Conservation (phyloP, 1,284 basidiomycete species). For the Vanrija sp. region DNA sequence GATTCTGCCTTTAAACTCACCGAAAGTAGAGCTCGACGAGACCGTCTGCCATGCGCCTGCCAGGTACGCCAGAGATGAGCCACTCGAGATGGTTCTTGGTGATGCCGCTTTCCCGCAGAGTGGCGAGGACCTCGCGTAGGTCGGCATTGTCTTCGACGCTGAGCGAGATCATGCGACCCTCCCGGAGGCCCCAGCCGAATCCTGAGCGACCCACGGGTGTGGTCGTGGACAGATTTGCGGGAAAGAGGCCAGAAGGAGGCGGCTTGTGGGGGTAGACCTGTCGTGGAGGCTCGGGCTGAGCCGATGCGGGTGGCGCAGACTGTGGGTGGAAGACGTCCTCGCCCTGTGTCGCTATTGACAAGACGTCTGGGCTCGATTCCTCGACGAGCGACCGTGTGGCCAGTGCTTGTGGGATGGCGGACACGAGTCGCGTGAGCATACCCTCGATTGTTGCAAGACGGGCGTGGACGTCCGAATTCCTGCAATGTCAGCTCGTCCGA, state of each 20-base stretch:
- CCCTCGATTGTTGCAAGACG: conserved; percentile 47
- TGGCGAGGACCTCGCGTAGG: conserved; percentile 43
- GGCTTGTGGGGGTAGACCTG: conserved; percentile 39
- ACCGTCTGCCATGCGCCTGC: conserved; percentile 46
- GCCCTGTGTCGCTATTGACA: conserved; percentile 32
- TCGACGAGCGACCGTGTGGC: conserved; percentile 5
- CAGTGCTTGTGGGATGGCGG: conserved; percentile 23
- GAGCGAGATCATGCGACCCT: conserved; percentile 41
- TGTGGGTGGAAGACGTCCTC: conserved; percentile 44
- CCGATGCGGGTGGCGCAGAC: conserved; percentile 20
- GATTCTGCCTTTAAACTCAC: conserved; percentile 18
- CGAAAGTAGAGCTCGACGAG: conserved; percentile 48
- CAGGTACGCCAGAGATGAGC: conserved; percentile 48
- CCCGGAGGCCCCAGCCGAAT: conserved; percentile 44
- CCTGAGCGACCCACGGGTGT: conserved; percentile 35
- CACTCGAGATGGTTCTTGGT: conserved; percentile 46
- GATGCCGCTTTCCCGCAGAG: conserved; percentile 49
- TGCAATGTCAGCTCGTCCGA: conserved; percentile 7
- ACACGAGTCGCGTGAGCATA: conserved; percentile 42
- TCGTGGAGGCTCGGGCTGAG: conserved; percentile 15
- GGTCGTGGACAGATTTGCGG: conserved; percentile 30
- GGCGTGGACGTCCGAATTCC: conserved; percentile 47
- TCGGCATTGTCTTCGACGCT: conserved; percentile 39
- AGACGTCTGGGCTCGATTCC: conserved; percentile 35
- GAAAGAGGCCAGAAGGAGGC: conserved; percentile 44